Conservation (phyloP, 345 rosid species). For the Salix caprea region DNA sequence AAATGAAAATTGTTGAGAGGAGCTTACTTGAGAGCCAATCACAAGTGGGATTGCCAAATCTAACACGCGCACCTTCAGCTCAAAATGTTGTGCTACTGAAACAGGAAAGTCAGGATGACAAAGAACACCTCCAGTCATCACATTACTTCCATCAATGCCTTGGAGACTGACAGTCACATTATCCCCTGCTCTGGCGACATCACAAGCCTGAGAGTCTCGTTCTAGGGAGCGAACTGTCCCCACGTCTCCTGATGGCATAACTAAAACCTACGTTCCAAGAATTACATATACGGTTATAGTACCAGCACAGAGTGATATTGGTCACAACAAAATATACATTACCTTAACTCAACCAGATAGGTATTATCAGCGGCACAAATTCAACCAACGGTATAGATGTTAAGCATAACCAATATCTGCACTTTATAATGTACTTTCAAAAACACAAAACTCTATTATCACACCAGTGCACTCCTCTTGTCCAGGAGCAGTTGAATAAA, state of each 20-base stretch:
- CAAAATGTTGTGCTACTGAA: constrained; percentile 61
- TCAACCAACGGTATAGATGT: background rate
- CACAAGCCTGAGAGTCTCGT: constrained; percentile 63
- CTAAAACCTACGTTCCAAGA: constrained; percentile 48
- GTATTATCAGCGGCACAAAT: background rate
- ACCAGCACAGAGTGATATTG: background rate
- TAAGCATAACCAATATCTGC: background rate
- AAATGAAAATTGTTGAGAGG: background rate
- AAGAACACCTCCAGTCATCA: constrained; percentile 79
- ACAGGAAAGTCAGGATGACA: constrained; percentile 92
- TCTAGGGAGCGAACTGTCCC: constrained; percentile 79
- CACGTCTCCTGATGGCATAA: constrained; percentile 73
- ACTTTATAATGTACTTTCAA: background rate
- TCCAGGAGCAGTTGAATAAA: background rate
- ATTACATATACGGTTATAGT: background rate
- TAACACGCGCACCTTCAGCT: constrained; percentile 65
- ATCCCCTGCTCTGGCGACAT: constrained; percentile 89
- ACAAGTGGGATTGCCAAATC: constrained; percentile 74
- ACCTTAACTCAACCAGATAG: background rate
- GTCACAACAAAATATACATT: background rate
- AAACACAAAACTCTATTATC: background rate
- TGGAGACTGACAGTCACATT: constrained; percentile 59
- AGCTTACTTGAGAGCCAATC: constrained; percentile 73
- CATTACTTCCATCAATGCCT: constrained; percentile 63
- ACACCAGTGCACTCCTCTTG: background rate